These are phyloP conservation scores for Xerocomus potaroensis DNA, from an alignment of 768 basidiomycete species.

Conservation along the genomic window DNA sequence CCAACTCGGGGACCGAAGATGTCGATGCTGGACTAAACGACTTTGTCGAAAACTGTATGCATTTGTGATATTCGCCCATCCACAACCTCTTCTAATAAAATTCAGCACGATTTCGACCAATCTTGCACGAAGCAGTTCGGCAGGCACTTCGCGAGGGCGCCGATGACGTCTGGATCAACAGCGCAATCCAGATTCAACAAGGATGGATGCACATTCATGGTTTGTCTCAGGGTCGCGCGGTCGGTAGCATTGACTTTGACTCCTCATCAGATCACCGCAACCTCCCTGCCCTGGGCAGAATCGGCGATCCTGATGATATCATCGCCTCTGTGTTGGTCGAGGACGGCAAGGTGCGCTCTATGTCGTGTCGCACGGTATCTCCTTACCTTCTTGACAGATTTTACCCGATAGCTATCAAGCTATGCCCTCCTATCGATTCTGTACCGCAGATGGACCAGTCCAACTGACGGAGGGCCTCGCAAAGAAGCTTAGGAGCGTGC, in stretches of 20 bases:
- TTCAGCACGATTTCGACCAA: slow-evolving; percentile 52
- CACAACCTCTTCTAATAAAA: background rate
- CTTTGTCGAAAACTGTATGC: slow-evolving; percentile 68
- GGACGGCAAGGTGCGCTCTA: slow-evolving; percentile 51
- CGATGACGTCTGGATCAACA: slow-evolving; percentile 64
- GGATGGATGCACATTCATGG: slow-evolving; percentile 90
- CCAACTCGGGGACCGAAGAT: slow-evolving; percentile 25
- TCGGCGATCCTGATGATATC: slow-evolving; percentile 84
- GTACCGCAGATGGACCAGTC: slow-evolving; percentile 67
- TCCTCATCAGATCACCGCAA: slow-evolving; percentile 59
- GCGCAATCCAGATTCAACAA: slow-evolving; percentile 57
- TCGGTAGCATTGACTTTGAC: background rate
- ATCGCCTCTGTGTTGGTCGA: slow-evolving; percentile 71
- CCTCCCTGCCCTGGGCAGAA: slow-evolving; percentile 65
- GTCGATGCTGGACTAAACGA: slow-evolving; percentile 58
- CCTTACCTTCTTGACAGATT: slow-evolving; percentile 39
- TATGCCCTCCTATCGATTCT: slow-evolving; percentile 81
- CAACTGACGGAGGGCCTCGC: slow-evolving; percentile 67
- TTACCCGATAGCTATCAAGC: slow-evolving; percentile 69
- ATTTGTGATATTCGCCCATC: background rate
- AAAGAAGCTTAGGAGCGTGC: slow-evolving; percentile 38
- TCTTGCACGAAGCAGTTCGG: slow-evolving; percentile 60
- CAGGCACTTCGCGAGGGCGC: slow-evolving; percentile 49
- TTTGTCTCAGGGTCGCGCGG: slow-evolving; percentile 16
- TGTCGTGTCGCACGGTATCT: background rate